Percentiles rank a stretch among this genome's conserved stretches.
Evolutionary conservation across 176 grass and related monocot genomes (phyloP).

Genomic region (Oryza coarctata): DNA sequence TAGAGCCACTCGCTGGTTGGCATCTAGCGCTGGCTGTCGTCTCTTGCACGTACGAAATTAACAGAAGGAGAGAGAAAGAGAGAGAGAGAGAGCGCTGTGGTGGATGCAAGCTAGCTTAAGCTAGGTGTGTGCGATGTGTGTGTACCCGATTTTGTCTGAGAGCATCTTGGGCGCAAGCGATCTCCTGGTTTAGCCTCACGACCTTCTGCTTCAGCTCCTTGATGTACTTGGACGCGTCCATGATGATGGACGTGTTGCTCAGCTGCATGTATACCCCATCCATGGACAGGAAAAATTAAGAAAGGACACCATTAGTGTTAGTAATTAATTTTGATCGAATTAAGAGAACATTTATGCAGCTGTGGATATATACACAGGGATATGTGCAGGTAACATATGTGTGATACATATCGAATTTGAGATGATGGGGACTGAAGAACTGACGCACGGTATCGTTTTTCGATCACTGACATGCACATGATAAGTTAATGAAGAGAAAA

Average conservation of each 20-base stretch:
- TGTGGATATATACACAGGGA: background rate
- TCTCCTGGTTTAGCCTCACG: conserved; percentile 84
- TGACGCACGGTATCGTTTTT: background rate
- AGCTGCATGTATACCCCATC: conserved; percentile 33
- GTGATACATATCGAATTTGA: background rate
- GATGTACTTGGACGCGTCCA: conserved; percentile 95
- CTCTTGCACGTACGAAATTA: background rate
- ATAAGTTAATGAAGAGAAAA: background rate
- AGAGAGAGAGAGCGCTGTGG: too few relatives aligned
- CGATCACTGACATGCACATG: background rate
- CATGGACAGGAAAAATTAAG: background rate
- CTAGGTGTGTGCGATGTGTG: background rate
- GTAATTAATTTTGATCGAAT: background rate
- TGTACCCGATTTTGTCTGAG: conserved; percentile 29
- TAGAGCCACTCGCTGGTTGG: background rate
- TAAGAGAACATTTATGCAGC: too few relatives aligned
- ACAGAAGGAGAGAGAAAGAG: background rate
- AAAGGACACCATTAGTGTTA: background rate
- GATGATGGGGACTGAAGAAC: background rate
- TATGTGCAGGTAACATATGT: background rate
- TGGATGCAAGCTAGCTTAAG: too few relatives aligned
- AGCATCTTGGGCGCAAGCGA: conserved; percentile 53
- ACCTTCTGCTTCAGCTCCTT: conserved; percentile 96
- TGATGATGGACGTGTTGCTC: conserved; percentile 77
- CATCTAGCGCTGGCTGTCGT: background rate